Base-by-base conservation (phyloP, 1,284 basidiomycete genomes). In the Neolentinus lepideus region DNA sequence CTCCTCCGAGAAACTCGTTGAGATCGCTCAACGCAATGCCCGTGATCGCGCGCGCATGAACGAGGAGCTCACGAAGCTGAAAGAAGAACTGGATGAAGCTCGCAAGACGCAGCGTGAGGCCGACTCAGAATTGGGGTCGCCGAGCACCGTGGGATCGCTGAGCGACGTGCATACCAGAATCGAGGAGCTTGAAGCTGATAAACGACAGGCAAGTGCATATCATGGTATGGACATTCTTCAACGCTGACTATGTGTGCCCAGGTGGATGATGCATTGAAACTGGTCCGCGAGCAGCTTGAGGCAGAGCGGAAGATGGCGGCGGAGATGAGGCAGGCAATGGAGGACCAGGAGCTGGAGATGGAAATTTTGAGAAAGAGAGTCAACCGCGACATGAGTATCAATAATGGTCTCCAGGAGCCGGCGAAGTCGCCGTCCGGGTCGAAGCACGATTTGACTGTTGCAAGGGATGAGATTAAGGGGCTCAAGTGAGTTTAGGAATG, bases 391-490 rank as follows among this genome's bases (percentile, higher is more conserved):
- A 63, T 75, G 19, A 64, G 78, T 2, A 62, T 85, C 58, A 70
- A 68, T 51, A 75, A 72, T 60, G 69, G 70, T 57, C 56, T 68
- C 46, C 66, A 71, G 57, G 68, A 71, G 50, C 61, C 68, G 8
- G 45, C 66, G 51, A 59, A 66, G 35, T 56, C 62, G 10, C 68
- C 75, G 2, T 67, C 75, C 3, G 70, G 75, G 3, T 72, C 79
- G 16, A 84, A 82, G 62, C 67, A 80, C 35, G 84, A 88, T 57
- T 61, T 76, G 21, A 71, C 75, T 45, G 67, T 67, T 24, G 70
- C 75, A 25, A 72, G 75, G 29, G 82, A 86, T 54, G 89, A 92
- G 68, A 82, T 90, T 57, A 84, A 77, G 19, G 89, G 89, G 10
- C 77, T 92, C 51, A 92, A 90, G 89, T 90, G 67, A 21, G 78